phyloP scores from a whole-genome alignment of 2,329 filamentous ascomycete species.

The Zymoseptoria ardabiliae region DNA sequence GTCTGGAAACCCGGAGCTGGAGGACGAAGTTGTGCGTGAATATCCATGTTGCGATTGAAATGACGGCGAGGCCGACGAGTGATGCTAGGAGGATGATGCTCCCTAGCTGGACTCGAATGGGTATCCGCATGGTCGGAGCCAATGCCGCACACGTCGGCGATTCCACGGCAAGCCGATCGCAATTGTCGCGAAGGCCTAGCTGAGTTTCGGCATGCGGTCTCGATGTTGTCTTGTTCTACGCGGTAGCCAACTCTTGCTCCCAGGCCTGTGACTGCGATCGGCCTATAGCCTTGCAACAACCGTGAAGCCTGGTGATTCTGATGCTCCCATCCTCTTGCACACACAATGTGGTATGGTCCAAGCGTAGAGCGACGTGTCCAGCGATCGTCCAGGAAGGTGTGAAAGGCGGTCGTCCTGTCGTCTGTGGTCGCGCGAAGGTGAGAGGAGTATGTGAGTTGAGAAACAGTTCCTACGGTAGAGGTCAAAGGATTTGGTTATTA shows the following conservation, averaged over 20 bases:
- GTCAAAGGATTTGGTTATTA: background rate
- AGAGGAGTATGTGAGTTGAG: background rate
- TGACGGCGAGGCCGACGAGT: conserved; percentile 65
- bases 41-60: conserved; percentile 66
- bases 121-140: conserved; percentile 63
- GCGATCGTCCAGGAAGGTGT: too few relatives aligned
- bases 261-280: background rate
- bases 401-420: background rate
- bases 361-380: background rate
- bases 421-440: background rate
- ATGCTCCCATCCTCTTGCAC: background rate
- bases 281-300: background rate
- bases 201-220: background rate
- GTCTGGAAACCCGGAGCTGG: conserved; percentile 46
- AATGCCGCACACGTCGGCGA: background rate
- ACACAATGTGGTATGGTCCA: background rate
- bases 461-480: background rate
- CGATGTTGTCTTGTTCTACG: background rate
- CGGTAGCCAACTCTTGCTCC: background rate
- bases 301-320: background rate
- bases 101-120: conserved; percentile 80
- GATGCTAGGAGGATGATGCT: conserved; percentile 69
- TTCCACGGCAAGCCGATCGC: background rate
- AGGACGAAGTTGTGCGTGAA: conserved; percentile 57
- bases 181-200: background rate